These are phyloP conservation scores for Trichomonascus vanleenenianus DNA, from an alignment of 805 yeast species.

Conservation along the genomic window DNA sequence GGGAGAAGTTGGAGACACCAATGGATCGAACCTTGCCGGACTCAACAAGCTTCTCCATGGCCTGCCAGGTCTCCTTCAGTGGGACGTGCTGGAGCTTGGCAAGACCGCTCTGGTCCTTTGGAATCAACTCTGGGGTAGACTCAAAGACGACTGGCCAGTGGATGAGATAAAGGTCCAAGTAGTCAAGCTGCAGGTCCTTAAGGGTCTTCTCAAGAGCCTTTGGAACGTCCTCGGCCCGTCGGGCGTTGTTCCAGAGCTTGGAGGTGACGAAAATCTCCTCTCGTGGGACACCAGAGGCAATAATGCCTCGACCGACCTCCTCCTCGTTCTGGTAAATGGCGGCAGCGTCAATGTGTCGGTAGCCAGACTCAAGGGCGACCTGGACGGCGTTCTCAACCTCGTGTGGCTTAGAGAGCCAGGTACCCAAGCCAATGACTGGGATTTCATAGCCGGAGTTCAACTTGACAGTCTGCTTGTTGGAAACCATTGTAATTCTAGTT, in stretches of 20 bases:
- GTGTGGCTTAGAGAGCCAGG: slow-evolving; percentile 35
- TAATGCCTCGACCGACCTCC: slow-evolving; percentile 48
- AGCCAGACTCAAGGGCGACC: slow-evolving; percentile 44
- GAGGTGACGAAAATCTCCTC: slow-evolving; percentile 37
- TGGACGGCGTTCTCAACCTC: slow-evolving; percentile 30
- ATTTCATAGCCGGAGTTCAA: slow-evolving; percentile 40
- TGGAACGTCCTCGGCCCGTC: slow-evolving; percentile 34
- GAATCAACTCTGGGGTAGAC: slow-evolving; percentile 24
- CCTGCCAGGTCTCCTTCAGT: slow-evolving; percentile 41
- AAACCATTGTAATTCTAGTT: not conserved
- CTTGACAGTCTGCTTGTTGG: slow-evolving; percentile 9
- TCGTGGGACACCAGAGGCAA: slow-evolving; percentile 49
- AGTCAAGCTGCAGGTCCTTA: slow-evolving; percentile 36
- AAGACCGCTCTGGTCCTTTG: slow-evolving; percentile 25
- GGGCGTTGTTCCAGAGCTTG: slow-evolving; percentile 29
- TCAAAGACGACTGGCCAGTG: slow-evolving; percentile 47
- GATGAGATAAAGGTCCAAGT: slow-evolving; percentile 47
- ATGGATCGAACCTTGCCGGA: slow-evolving; percentile 52
- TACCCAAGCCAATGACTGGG: slow-evolving; percentile 49
- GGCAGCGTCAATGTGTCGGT: slow-evolving; percentile 60
- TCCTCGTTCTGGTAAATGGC: slow-evolving; percentile 46
- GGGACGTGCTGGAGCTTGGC: slow-evolving; percentile 12
- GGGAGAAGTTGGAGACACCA: slow-evolving; percentile 74
- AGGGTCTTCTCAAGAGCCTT: slow-evolving; percentile 38
- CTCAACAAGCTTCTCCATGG: slow-evolving; percentile 46